Evolutionary conservation across 1,139 yeast species (phyloP).

Genomic region (Kodamaea ohmeri): DNA sequence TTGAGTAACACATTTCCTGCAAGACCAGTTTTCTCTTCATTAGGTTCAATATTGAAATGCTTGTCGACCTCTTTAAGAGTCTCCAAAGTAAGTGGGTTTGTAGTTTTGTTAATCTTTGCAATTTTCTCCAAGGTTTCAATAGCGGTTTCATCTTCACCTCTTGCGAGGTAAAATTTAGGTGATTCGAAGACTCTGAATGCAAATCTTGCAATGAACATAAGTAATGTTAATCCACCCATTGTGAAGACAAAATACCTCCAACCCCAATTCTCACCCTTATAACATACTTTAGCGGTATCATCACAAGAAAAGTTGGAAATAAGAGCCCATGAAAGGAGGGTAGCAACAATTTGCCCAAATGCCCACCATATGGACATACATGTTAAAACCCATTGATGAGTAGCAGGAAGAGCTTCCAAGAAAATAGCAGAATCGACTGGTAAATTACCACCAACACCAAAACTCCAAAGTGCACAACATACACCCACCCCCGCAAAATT

Average conservation of each 20-base stretch:
- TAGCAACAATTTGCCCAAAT: constrained; percentile 40
- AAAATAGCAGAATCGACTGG: constrained; percentile 48
- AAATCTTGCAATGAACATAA: constrained; percentile 37
- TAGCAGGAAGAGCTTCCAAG: constrained; percentile 39
- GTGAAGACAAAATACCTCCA: constrained; percentile 46
- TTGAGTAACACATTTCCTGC: constrained; percentile 21
- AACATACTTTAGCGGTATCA: constrained; percentile 22
- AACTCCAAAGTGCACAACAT: constrained; percentile 41
- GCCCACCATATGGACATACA: constrained; percentile 48
- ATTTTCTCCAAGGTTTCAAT: constrained; percentile 36
- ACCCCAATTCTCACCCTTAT: constrained; percentile 38
- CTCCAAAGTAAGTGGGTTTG: constrained; percentile 27
- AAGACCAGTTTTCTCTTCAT: constrained; percentile 12
- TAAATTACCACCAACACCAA: constrained; percentile 47
- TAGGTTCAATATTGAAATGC: constrained; percentile 8
- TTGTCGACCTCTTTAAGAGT: constrained; percentile 31
- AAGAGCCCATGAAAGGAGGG: constrained; percentile 41
- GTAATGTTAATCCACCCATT: constrained; percentile 40
- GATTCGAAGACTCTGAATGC: constrained; percentile 39
- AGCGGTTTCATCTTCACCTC: constrained; percentile 38
- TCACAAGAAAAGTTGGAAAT: constrained; percentile 39
- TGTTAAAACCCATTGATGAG: constrained; percentile 40
- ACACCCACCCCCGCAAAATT: constrained; percentile 41
- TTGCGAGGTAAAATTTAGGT: constrained; percentile 38
- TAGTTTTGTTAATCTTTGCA: constrained; percentile 32